Base-by-base conservation (phyloP, 1,139 yeast genomes). In the Arxiozyma slooffiae region DNA sequence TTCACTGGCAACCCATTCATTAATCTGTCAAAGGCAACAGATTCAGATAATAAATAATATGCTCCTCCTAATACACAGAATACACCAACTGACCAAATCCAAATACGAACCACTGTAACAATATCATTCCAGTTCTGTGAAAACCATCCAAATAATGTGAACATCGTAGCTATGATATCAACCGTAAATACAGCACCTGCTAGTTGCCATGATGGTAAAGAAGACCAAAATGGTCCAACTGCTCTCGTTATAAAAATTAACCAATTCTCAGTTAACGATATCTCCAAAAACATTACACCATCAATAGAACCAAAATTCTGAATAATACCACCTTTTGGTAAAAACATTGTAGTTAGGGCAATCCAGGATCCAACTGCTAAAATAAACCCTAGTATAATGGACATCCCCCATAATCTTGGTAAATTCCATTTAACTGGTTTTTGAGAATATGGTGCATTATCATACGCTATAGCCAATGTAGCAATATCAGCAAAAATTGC, bases 341-440 rank as follows among this genome's bases (percentile, higher is more conserved):
- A 74, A 76, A 85, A 85, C 94, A 86, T 84, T 58, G 95, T 83
- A 66, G 95, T 85, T 74, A 86, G 80, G 64, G 90, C 81, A 66
- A 86, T 83, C 95, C 95, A 86, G 59, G 95, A 78, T 76, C 95
- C 95, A 61, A 85, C 61, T 67, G 95, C 95, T 70, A 86, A 78
- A 57, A 86, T 77, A 50, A 78, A 63, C 71, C 95, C 95, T 71
- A 86, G 76, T 62, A 86, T 68, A 64, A 85, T 78, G 60, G 95
- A 85, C 89, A 86, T 85, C 79, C 92, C 94, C 95, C 95, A 86
- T 72, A 86, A 79, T 81, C 94, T 83, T 74, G 94, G 95, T 69
- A 89, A 76, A 82, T 90, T 92, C 98, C 98, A 90, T 77, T 90
- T 90, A 68, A 90, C 97, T 64, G 98, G 98, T 69, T 77, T 76